phyloP scores from a whole-genome alignment of 352 stramenopile genomes.

The Globisporangium nodosum region DNA sequence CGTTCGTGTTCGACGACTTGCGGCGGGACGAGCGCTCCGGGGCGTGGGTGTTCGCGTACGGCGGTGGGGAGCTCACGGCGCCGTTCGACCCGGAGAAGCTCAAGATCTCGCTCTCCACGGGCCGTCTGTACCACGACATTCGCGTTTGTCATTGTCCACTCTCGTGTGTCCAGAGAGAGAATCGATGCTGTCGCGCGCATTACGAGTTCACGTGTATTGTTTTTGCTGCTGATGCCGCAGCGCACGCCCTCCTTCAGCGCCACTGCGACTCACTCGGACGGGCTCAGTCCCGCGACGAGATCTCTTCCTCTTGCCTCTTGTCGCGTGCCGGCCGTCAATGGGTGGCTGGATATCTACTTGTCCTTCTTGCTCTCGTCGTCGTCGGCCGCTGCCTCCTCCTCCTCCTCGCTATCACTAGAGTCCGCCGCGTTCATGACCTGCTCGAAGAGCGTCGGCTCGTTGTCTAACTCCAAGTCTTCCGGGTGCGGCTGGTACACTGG shows the following conservation, averaged over 20 bases:
- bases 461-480: conserved; percentile 98
- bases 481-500: conserved; percentile 96
- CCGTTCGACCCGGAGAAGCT: conserved; percentile 49
- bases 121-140: conserved; percentile 67
- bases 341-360: conserved; percentile 33
- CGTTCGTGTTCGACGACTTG: conserved; percentile 72
- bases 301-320: neutral
- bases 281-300: too few relatives aligned
- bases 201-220: too few relatives aligned
- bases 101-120: conserved; percentile 58
- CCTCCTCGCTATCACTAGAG: conserved; percentile 85
- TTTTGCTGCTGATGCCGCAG: neutral
- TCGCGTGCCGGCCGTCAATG: neutral
- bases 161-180: neutral
- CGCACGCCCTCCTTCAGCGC: neutral
- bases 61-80: conserved; percentile 46
- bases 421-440: conserved; percentile 90
- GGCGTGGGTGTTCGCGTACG: conserved; percentile 46
- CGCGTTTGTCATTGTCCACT: conserved; percentile 2
- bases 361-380: conserved; percentile 52
- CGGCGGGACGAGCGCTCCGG: conserved; percentile 13
- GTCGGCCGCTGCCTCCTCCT: conserved; percentile 15
- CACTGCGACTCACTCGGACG: neutral
- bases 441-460: conserved; percentile 99
- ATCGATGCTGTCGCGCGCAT: too few relatives aligned